Percentiles rank a stretch among this genome's conserved stretches.
phyloP scores from a whole-genome alignment of 352 stramenopile genomes.

The Globisporangium orthogonon region DNA sequence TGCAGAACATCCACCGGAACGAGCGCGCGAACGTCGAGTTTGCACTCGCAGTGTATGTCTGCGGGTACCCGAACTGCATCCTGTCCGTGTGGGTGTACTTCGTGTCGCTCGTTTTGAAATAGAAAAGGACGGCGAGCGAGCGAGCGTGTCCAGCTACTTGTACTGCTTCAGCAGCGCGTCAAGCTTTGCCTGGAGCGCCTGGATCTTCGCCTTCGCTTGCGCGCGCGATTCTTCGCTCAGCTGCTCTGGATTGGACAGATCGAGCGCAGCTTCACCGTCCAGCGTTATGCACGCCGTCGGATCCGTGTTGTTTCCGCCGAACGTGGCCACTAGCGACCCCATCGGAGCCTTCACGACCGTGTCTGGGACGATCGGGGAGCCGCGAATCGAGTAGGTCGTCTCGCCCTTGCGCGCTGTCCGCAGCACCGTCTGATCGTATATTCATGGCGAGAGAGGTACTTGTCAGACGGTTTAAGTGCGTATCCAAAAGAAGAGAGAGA shows the following conservation, averaged over 20 bases:
- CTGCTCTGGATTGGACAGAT: slow-evolving; percentile 58
- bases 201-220: slow-evolving; percentile 50
- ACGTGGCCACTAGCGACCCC: slow-evolving; percentile 56
- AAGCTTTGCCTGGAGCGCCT: slow-evolving; percentile 67
- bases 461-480: not conserved
- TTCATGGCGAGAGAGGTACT: not conserved
- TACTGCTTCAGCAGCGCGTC: slow-evolving; percentile 55
- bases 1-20: slow-evolving; percentile 86
- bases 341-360: slow-evolving; percentile 45
- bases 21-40: slow-evolving; percentile 86
- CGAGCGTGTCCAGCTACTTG: slow-evolving; percentile 18
- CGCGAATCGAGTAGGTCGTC: slow-evolving; percentile 58
- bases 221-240: slow-evolving; percentile 50
- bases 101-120: slow-evolving; percentile 44
- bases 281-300: slow-evolving; percentile 49
- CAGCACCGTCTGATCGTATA: slow-evolving; percentile 28
- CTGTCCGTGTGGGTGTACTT: slow-evolving; percentile 93
- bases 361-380: slow-evolving; percentile 59
- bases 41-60: slow-evolving; percentile 81
- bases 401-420: slow-evolving; percentile 71
- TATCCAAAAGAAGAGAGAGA: not conserved
- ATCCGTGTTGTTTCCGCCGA: slow-evolving; percentile 32
- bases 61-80: slow-evolving; percentile 82
- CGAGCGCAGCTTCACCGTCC: slow-evolving; percentile 49
- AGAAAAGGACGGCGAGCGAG: slow-evolving; percentile 2